These are phyloP conservation scores for Ceratocystis diversiconidia DNA, from an alignment of 2,329 filamentous ascomycete species.

Conservation along the genomic window DNA sequence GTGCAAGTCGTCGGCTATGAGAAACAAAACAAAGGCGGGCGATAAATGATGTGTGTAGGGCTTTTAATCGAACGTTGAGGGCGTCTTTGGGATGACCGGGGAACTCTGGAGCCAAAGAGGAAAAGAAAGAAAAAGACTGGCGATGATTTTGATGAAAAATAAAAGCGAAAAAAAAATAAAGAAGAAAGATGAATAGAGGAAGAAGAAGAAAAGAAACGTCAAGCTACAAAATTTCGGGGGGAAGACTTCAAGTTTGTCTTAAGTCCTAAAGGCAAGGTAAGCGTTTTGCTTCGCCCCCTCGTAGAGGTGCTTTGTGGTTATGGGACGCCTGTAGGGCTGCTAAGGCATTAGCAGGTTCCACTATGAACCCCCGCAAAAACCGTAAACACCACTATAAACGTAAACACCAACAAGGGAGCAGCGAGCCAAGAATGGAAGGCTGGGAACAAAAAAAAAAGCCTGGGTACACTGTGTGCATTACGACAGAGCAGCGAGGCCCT, in stretches of 20 bases:
- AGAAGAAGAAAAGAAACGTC: neutral
- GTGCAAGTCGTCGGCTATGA: neutral
- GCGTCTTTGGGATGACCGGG: neutral
- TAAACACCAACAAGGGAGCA: neutral
- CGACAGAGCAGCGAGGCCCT: neutral
- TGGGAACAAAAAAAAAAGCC: neutral
- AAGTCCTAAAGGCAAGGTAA: neutral
- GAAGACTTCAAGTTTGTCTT: neutral
- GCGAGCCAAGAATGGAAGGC: constrained; percentile 4
- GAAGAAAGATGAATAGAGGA: constrained; percentile 7
- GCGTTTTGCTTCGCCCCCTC: neutral
- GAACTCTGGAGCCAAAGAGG: neutral
- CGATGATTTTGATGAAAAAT: constrained; percentile 4
- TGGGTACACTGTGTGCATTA: neutral
- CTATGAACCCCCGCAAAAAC: neutral
- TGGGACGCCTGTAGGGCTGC: neutral
- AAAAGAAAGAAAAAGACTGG: neutral
- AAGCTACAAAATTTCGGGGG: neutral
- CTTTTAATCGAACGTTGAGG: neutral
- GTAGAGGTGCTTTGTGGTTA: neutral
- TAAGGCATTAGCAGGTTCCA: neutral
- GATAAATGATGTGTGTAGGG: neutral
- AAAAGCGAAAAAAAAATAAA: constrained; percentile 6
- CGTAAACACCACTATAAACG: neutral
- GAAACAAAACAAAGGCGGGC: neutral